Evolutionary conservation across 345 rosid genomes (phyloP).

Genomic region (Dipteronia dyeriana): DNA sequence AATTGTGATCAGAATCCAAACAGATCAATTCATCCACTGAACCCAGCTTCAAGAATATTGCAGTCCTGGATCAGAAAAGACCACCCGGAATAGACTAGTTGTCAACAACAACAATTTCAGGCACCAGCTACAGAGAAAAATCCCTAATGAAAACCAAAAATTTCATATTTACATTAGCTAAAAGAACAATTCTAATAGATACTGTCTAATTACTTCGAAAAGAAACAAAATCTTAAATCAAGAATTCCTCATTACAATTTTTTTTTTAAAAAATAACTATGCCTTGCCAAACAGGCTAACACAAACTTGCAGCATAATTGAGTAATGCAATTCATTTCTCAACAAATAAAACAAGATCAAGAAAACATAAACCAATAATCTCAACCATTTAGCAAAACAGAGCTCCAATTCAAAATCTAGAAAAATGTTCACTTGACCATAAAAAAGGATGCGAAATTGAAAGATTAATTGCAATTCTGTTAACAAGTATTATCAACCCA

Average conservation of each 20-base stretch:
- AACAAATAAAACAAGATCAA: not conserved
- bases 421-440: not conserved
- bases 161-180: not conserved
- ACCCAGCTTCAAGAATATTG: constrained; percentile 8
- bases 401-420: not conserved
- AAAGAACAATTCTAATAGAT: not conserved
- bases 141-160: not conserved
- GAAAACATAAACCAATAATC: not conserved
- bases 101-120: too few species aligned
- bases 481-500: not conserved
- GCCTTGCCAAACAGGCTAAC: not conserved
- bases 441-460: not conserved
- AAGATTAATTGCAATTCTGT: not conserved
- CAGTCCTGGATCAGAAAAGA: not conserved
- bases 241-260: not conserved
- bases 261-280: not conserved
- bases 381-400: not conserved
- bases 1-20: constrained; percentile 18
- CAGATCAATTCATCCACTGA: constrained; percentile 29
- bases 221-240: not conserved
- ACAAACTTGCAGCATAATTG: not conserved
- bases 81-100: not conserved
- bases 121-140: not conserved
- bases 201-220: not conserved
- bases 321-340: not conserved